phyloP scores from a whole-genome alignment of 441 rosid species.

The Lagerstroemia fauriei region DNA sequence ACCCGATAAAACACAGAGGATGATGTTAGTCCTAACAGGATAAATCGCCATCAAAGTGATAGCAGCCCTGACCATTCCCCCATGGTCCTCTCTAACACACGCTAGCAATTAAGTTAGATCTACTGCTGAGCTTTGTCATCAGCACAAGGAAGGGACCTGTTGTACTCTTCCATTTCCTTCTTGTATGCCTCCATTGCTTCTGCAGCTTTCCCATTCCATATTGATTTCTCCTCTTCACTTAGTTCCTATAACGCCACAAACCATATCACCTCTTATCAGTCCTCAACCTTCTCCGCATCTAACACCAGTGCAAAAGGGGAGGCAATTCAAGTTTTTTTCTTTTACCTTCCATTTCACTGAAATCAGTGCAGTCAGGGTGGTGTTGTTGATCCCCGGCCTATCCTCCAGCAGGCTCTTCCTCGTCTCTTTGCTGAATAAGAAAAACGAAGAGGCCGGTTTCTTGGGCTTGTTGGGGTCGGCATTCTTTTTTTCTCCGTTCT shows the following conservation, averaged over 20 bases:
- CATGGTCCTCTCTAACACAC: neutral
- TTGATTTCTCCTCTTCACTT: constrained; percentile 62
- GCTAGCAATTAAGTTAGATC: no score
- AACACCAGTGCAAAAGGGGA: no score
- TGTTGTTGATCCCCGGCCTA: constrained; percentile 57
- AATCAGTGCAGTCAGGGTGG: constrained; percentile 62
- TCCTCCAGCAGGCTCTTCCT: constrained; percentile 59
- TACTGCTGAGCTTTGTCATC: neutral
- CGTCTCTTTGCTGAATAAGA: constrained; percentile 75
- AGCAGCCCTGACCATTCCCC: neutral
- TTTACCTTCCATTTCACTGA: constrained; percentile 67
- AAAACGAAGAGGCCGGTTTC: constrained; percentile 82
- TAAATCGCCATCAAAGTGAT: neutral
- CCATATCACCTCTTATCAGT: no score
- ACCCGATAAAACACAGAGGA: neutral
- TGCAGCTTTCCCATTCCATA: constrained; percentile 67
- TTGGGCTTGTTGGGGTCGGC: constrained; percentile 80
- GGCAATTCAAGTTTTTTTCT: no score
- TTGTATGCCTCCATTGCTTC: constrained; percentile 76
- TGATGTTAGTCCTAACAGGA: neutral
- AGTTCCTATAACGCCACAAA: constrained; percentile 43
- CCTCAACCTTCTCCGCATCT: no score
- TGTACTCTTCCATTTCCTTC: constrained; percentile 74
- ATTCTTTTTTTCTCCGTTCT: constrained; percentile 36
- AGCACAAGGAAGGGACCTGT: constrained; percentile 30